Conservation (phyloP, 2,329 filamentous ascomycete species). For the Arthrobotrys musiformis region DNA sequence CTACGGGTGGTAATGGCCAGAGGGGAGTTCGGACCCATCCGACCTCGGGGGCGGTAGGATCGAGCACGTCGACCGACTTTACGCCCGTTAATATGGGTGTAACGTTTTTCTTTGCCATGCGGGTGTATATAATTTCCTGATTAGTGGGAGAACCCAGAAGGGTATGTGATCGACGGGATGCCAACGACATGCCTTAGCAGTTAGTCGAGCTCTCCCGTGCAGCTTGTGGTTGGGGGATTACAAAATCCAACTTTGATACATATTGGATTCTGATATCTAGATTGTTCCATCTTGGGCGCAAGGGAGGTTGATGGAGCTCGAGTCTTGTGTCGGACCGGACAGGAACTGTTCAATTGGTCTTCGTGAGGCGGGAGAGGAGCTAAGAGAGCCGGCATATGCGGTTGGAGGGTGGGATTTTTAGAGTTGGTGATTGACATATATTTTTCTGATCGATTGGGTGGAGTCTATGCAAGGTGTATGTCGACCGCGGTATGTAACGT, state of each 20-base stretch:
- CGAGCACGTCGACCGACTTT: no score
- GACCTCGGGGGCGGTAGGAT: not conserved
- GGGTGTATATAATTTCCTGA: conserved; percentile 5
- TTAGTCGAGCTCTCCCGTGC: not conserved
- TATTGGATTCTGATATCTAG: no score
- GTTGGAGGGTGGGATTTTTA: not conserved
- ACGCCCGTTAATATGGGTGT: no score
- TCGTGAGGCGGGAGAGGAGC: not conserved
- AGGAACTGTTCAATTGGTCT: not conserved
- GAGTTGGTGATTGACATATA: not conserved
- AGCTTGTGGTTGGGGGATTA: not conserved
- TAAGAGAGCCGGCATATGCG: not conserved
- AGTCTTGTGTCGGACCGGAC: no score
- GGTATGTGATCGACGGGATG: not conserved
- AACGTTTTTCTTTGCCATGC: not conserved
- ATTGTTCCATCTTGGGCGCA: no score
- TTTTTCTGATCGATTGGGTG: not conserved
- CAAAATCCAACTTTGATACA: conserved; percentile 10
- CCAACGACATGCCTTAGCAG: not conserved
- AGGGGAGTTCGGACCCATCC: not conserved
- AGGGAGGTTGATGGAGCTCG: no score
- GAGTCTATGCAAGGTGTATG: not conserved
- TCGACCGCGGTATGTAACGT: not conserved
- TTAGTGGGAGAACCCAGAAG: not conserved
- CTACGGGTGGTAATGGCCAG: not conserved